These are phyloP conservation scores for Gnomoniopsis smithogilvyi DNA, from an alignment of 2,329 filamentous ascomycete species.

Conservation along the genomic window DNA sequence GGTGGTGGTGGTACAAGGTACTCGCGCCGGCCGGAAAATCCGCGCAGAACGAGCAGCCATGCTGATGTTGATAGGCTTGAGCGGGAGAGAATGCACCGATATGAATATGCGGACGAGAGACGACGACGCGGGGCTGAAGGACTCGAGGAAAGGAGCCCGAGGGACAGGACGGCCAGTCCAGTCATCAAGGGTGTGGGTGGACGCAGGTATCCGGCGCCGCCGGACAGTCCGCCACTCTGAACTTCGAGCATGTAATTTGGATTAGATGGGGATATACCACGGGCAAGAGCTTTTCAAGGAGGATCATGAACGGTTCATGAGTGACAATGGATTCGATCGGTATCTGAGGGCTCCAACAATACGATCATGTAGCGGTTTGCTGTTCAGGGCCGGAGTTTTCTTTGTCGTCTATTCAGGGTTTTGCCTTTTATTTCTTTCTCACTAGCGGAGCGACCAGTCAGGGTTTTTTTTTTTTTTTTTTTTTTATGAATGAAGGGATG, in stretches of 20 bases:
- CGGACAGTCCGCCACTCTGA: constrained; percentile 10
- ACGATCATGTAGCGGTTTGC: no score
- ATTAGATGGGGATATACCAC: neutral
- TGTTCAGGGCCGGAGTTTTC: no score
- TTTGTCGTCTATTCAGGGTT: no score
- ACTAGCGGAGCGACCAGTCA: no score
- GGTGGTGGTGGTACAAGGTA: constrained; percentile 25
- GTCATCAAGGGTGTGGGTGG: constrained; percentile 33
- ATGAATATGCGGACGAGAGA: constrained; percentile 22
- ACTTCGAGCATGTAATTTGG: no score
- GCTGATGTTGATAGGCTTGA: constrained; percentile 45
- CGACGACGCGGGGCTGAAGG: constrained; percentile 27
- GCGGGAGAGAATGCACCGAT: constrained; percentile 25
- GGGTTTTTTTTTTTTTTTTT: no score
- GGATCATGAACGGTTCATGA: neutral
- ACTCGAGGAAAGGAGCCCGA: constrained; percentile 22
- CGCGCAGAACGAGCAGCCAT: constrained; percentile 47
- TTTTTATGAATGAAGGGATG: no score
- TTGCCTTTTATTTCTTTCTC: no score
- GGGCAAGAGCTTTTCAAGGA: neutral
- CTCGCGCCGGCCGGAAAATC: constrained; percentile 36
- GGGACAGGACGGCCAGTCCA: constrained; percentile 26
- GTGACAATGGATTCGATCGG: no score
- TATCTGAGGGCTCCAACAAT: no score
- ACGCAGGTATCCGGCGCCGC: constrained; percentile 35